These are phyloP conservation scores for Lactarius quietus DNA, from an alignment of 768 basidiomycete species.

Conservation along the genomic window DNA sequence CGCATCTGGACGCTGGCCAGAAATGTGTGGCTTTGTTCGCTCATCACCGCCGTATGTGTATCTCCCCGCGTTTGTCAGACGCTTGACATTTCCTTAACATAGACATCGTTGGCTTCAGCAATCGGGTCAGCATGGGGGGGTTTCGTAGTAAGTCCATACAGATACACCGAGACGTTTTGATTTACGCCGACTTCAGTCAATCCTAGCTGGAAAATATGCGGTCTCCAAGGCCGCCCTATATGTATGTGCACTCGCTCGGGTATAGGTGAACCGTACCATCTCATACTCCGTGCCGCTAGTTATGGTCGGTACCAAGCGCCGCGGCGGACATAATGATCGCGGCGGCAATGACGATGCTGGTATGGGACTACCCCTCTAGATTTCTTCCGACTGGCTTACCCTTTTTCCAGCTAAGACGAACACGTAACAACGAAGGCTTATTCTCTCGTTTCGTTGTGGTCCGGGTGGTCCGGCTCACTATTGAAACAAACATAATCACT, in stretches of 20 bases:
- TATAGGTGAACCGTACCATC: background rate
- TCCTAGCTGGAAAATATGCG: conserved; percentile 1
- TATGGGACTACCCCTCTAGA: background rate
- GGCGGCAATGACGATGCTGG: conserved; percentile 6
- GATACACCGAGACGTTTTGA: background rate
- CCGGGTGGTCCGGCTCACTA: conserved; percentile 28
- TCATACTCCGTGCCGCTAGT: background rate
- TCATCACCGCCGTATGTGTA: conserved; percentile 11
- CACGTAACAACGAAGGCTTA: background rate
- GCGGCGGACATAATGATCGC: conserved; percentile 19
- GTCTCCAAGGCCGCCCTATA: conserved; percentile 10
- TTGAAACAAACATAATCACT: conserved; percentile 30
- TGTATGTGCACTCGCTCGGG: background rate
- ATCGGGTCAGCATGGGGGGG: conserved; percentile 15
- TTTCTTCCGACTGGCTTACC: background rate
- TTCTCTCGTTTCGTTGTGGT: conserved; percentile 18
- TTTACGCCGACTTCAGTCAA: background rate
- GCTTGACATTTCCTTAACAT: background rate
- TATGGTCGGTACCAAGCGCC: conserved; percentile 15
- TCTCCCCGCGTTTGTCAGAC: background rate
- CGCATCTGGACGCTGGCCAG: conserved; percentile 31
- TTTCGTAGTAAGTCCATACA: background rate
- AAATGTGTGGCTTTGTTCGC: conserved; percentile 3
- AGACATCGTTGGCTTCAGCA: conserved; percentile 1
- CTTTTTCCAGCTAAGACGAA: conserved; percentile 1